Conservation (phyloP, 495 filamentous ascomycete genomes). For the Apiosordaria backusii region DNA sequence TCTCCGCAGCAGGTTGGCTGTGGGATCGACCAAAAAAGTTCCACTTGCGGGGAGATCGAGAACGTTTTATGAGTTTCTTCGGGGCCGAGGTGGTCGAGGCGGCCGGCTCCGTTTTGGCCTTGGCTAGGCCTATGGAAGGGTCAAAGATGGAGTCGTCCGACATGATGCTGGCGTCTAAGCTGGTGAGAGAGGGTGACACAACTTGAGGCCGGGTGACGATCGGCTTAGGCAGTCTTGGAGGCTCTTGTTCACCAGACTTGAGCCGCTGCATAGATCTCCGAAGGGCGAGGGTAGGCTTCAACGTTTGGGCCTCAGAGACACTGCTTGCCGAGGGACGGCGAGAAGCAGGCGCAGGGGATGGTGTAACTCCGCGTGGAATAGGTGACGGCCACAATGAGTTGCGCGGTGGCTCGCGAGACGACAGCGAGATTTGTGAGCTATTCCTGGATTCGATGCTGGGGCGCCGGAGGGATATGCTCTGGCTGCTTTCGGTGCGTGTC, state of each 20-base stretch:
- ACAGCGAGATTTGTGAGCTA: conserved; percentile 39
- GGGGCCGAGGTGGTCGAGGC: conserved; percentile 21
- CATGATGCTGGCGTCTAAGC: conserved; percentile 49
- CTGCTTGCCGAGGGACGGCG: conserved; percentile 51
- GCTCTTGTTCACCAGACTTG: conserved; percentile 35
- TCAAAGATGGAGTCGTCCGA: conserved; percentile 48
- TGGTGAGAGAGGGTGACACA: conserved; percentile 45
- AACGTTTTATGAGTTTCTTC: conserved; percentile 56
- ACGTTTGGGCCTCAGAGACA: conserved; percentile 41
- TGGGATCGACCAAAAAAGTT: conserved; percentile 77
- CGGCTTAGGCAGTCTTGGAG: conserved; percentile 41
- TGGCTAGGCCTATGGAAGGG: conserved; percentile 23
- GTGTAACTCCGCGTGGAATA: conserved; percentile 34
- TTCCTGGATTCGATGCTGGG: conserved; percentile 51
- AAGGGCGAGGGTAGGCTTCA: conserved; percentile 48
- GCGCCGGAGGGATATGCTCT: conserved; percentile 49
- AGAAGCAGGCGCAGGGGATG: conserved; percentile 24
- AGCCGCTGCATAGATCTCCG: conserved; percentile 52
- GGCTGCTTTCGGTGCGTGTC: conserved; percentile 59
- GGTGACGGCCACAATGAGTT: conserved; percentile 52
- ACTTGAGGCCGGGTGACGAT: conserved; percentile 38
- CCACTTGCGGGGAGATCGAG: conserved; percentile 66
- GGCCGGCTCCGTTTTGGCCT: conserved; percentile 19
- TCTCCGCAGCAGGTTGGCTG: conserved; percentile 44
- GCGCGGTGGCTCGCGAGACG: conserved; percentile 38